Evolutionary conservation across 2,329 filamentous ascomycete species (phyloP).

Genomic region (Dissoconium aciculare): DNA sequence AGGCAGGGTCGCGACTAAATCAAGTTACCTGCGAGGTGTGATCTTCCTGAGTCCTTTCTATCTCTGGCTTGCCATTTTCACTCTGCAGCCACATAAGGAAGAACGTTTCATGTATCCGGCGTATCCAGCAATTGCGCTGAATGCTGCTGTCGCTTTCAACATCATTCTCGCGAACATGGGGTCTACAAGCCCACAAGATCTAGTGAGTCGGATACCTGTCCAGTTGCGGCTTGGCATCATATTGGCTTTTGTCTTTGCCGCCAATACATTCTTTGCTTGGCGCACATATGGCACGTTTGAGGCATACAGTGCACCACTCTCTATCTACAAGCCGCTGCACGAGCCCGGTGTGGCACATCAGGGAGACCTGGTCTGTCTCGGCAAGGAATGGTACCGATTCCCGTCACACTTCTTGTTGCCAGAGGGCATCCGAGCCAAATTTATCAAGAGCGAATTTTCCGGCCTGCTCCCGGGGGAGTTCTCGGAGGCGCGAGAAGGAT

Average conservation of each 20-base stretch:
- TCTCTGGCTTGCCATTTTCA: constrained; percentile 86
- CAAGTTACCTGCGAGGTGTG: constrained; percentile 58
- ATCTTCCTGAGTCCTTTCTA: constrained; percentile 80
- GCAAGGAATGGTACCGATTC: constrained; percentile 98
- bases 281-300: constrained; percentile 64
- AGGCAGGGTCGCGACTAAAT: constrained; percentile 45
- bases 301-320: constrained; percentile 68
- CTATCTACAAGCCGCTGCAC: constrained; percentile 53
- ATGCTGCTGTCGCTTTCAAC: constrained; percentile 73
- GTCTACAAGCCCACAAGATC: constrained; percentile 46
- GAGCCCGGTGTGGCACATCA: constrained; percentile 38
- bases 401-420: constrained; percentile 87
- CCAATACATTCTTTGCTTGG: constrained; percentile 39
- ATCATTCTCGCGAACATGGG: constrained; percentile 64
- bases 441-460: constrained; percentile 77
- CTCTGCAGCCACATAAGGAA: constrained; percentile 86
- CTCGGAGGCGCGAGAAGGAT: constrained; percentile 48
- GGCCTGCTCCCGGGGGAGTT: constrained; percentile 87
- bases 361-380: constrained; percentile 68
- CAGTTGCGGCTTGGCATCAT: constrained; percentile 56
- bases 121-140: constrained; percentile 80
- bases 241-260: constrained; percentile 34
- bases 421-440: constrained; percentile 68
- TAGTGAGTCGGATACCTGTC: constrained; percentile 57
- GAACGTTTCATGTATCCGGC: constrained; percentile 97